Base-by-base conservation (phyloP, 345 rosid genomes). In the Carallia pectinifolia region DNA sequence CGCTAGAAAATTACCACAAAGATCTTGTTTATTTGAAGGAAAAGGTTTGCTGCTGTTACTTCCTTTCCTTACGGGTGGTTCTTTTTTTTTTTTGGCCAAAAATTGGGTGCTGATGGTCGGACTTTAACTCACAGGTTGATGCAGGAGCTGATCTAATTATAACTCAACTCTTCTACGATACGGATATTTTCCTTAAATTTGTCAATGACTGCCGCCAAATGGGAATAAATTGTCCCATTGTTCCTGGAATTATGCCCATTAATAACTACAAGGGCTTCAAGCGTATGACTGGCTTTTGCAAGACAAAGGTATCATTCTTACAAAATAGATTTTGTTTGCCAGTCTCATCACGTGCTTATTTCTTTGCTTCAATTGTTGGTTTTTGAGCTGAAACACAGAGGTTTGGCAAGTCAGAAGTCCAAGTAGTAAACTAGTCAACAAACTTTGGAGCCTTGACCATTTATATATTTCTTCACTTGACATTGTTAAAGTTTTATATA, bases 191-290 rank as follows among this genome's bases (percentile, higher is more conserved):
- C 80, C 94, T 96, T 62, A 96, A 95, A 59, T 92, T 92, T 62
- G 96, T 96, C 53, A 86, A 85, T 81, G 99, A 92, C 68, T 96
- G 99, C 79, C 91, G 87, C 61, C 86, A 89, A 83, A 85, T 94
- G 30, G 97, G 98, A 70, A 91, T 94, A 1, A 81, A 74, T 6
- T 91, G 96, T 68, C 98, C 98, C 64, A 84, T 94, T 65, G 98
- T 94, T 68, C 98, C 97, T 74, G 98, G 95, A 47, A 94, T 94
- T 69, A 94, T 94, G 97, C 97, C 97, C 58, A 90, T 94, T 69
- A 84, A 89, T 68, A 94, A 94, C 85, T 91, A 91, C 81, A 91
- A 85, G 77, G 95, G 98, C 61, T 91, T 94, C 83, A 29, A 88
- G 59, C 89, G 95, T 30, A 94, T 94, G 98, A 85, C 97, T 78